Conservation (phyloP, 129 eudicot genomes). For the Centella asiatica region DNA sequence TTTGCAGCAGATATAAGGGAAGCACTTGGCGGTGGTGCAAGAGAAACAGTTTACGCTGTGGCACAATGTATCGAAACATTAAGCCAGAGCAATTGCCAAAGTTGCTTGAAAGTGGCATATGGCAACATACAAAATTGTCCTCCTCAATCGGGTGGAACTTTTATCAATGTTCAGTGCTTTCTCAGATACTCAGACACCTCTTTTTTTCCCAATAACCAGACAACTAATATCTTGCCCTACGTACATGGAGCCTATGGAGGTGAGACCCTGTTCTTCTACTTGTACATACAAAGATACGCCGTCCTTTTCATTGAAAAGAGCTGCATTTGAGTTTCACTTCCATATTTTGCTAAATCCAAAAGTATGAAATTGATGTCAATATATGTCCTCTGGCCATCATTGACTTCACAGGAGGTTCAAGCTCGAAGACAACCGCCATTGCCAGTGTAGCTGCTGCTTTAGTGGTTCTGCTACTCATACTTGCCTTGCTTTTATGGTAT, state of each 20-base stretch:
- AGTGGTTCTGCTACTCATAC: constrained; percentile 34
- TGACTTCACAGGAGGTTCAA: constrained; percentile 64
- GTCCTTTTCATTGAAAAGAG: no score
- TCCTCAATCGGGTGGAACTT: constrained; percentile 30
- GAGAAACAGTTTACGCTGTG: not conserved
- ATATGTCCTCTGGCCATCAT: no score
- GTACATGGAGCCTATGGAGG: constrained; percentile 35
- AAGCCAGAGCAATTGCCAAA: constrained; percentile 24
- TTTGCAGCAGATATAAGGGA: constrained; percentile 26
- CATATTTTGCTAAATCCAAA: not conserved
- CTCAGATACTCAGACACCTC: constrained; percentile 25
- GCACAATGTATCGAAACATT: constrained; percentile 29
- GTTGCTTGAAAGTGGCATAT: constrained; percentile 30
- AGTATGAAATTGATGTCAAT: not conserved
- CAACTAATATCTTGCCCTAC: constrained; percentile 20
- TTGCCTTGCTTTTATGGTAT: constrained; percentile 32
- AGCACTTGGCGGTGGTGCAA: constrained; percentile 13
- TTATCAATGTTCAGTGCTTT: constrained; percentile 28
- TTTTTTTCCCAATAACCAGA: constrained; percentile 1
- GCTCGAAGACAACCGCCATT: constrained; percentile 42
- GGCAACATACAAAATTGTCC: constrained; percentile 22
- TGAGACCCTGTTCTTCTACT: not conserved
- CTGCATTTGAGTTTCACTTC: no score
- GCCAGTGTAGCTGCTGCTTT: constrained; percentile 65
- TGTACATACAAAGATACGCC: not conserved